Conservation (phyloP, 1,284 basidiomycete species). For the Microbotryomycetes sp. region DNA sequence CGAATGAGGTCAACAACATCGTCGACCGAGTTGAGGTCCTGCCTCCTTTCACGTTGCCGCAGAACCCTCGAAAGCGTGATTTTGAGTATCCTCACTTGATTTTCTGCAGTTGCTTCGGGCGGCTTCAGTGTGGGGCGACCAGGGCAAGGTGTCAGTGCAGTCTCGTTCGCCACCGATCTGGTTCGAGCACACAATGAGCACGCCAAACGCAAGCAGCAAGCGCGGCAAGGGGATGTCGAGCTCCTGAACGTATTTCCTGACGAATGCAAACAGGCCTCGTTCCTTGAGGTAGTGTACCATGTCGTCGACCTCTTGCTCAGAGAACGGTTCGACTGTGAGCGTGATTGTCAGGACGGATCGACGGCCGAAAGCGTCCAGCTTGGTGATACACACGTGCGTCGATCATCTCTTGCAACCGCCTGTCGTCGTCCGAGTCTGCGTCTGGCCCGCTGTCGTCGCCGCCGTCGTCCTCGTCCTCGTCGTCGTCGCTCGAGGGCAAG, state of each 20-base stretch:
- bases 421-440: not conserved
- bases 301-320: conserved; percentile 53
- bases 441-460: not conserved
- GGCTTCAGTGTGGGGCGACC: conserved; percentile 6
- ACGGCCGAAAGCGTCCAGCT: not conserved
- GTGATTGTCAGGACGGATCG: not conserved
- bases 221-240: conserved; percentile 56
- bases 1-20: conserved; percentile 72
- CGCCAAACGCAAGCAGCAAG: conserved; percentile 65
- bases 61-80: conserved; percentile 41
- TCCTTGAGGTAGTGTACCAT: conserved; percentile 65
- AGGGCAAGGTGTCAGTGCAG: not conserved
- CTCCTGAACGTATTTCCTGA: conserved; percentile 59
- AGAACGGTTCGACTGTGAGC: conserved; percentile 23
- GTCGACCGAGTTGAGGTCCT: conserved; percentile 68
- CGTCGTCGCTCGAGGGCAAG: conserved; percentile 6
- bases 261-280: conserved; percentile 58
- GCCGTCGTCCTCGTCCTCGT: conserved; percentile 9
- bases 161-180: conserved; percentile 34
- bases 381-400: conserved; percentile 3
- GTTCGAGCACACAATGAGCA: conserved; percentile 53
- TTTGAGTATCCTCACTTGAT: conserved; percentile 26
- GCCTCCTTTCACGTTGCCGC: conserved; percentile 63
- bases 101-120: conserved; percentile 4
- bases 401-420: not conserved